phyloP scores from a whole-genome alignment of 257 asterid species.

The Ajuga chamaepitys region DNA sequence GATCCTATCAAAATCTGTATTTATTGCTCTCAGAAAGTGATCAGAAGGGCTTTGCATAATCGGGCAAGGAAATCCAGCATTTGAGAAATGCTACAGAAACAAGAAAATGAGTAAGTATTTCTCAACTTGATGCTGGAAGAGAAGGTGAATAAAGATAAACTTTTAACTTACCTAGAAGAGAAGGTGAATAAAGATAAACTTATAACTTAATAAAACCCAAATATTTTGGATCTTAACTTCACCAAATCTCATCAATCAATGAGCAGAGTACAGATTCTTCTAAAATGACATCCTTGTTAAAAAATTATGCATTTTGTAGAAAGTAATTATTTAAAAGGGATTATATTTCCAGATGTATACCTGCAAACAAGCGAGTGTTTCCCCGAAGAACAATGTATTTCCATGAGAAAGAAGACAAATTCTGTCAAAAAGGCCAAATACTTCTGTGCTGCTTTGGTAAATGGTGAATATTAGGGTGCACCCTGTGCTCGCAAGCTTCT shows the following conservation, averaged over 20 bases:
- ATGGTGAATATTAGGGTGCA: conserved; percentile 94
- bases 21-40: conserved; percentile 97
- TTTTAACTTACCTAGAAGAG: not conserved
- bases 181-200: not conserved
- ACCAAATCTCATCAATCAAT: not conserved
- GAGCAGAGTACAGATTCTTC: not conserved
- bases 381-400: conserved; percentile 96
- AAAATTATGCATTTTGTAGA: not conserved
- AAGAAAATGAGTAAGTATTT: conserved; percentile 8
- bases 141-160: not conserved
- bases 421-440: conserved; percentile 95
- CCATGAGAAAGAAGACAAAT: conserved; percentile 99
- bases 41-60: conserved; percentile 99
- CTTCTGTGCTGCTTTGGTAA: conserved; percentile 98
- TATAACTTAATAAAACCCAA: not conserved
- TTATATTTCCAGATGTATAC: conserved; percentile 29
- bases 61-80: conserved; percentile 99
- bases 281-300: not conserved
- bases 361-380: conserved; percentile 98
- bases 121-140: not conserved
- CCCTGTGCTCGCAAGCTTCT: conserved; percentile 96
- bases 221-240: not conserved
- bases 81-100: conserved; percentile 82
- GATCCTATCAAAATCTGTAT: conserved; percentile 93
- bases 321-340: not conserved